Conservation (phyloP, 805 yeast species). For the Metschnikowia santaceciliae region DNA sequence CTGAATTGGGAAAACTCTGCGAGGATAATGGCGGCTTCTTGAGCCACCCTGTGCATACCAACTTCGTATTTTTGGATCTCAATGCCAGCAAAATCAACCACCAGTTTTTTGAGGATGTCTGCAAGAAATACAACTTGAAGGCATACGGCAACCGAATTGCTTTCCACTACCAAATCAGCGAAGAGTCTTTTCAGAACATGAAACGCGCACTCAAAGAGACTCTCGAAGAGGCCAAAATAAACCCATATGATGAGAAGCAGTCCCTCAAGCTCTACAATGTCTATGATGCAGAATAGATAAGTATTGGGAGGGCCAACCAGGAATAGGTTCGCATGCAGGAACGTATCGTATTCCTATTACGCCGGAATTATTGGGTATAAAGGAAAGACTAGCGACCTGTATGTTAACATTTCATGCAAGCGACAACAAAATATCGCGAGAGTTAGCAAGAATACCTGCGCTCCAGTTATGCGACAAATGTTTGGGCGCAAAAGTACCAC, state of each 20-base stretch:
- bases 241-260: slow-evolving; percentile 11
- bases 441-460: not conserved
- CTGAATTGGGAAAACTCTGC: slow-evolving; percentile 32
- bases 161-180: slow-evolving; percentile 34
- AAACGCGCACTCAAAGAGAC: slow-evolving; percentile 16
- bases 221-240: slow-evolving; percentile 15
- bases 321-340: not conserved
- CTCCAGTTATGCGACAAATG: not conserved
- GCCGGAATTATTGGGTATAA: not conserved
- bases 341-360: not conserved
- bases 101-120: slow-evolving; percentile 18
- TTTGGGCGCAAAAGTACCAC: not conserved
- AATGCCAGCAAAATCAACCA: slow-evolving; percentile 28
- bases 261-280: slow-evolving; percentile 11
- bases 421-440: not conserved
- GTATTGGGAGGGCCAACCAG: no score
- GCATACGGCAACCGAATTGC: slow-evolving; percentile 23
- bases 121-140: slow-evolving; percentile 19
- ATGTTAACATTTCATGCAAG: not conserved
- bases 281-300: not conserved
- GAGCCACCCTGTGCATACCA: slow-evolving; percentile 38
- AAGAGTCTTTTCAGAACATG: slow-evolving; percentile 27
- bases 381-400: no score
- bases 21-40: slow-evolving; percentile 26
- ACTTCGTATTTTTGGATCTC: slow-evolving; percentile 39